Conservation (phyloP, 78 protist genomes). For the Anaeramoeba ignava region DNA sequence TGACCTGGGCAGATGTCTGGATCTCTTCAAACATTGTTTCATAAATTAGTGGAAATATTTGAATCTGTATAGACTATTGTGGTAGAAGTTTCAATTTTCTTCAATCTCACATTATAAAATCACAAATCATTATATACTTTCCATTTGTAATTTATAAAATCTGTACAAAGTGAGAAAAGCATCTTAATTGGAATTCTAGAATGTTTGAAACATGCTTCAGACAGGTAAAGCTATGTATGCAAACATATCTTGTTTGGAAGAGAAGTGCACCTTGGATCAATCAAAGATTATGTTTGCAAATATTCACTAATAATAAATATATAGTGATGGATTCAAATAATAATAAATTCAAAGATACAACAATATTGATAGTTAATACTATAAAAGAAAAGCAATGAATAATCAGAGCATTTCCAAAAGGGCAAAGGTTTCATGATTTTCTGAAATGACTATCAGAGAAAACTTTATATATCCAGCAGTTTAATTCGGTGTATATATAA, state of each 20-base stretch:
- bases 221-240: slow-evolving; percentile 18
- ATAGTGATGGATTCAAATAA: background rate
- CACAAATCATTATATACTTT: slow-evolving; percentile 34
- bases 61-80: slow-evolving; percentile 42
- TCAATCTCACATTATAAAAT: slow-evolving; percentile 24
- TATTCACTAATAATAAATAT: background rate
- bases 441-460: slow-evolving; percentile 32
- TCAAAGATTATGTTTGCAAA: background rate
- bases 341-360: background rate
- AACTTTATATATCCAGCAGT: slow-evolving; percentile 28
- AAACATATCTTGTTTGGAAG: slow-evolving; percentile 35
- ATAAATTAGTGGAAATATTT: slow-evolving; percentile 29
- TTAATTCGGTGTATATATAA: slow-evolving; percentile 31
- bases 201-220: slow-evolving; percentile 20
- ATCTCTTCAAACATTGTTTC: slow-evolving; percentile 41
- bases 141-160: slow-evolving; percentile 30
- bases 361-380: background rate
- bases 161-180: slow-evolving; percentile 16
- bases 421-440: background rate
- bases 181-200: slow-evolving; percentile 35
- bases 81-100: slow-evolving; percentile 27
- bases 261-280: slow-evolving; percentile 52
- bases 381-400: background rate
- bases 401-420: background rate
- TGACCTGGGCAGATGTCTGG: slow-evolving; percentile 53